phyloP scores from a whole-genome alignment of 2,329 filamentous ascomycete genomes.

The Coniochaeta hoffmannii region DNA sequence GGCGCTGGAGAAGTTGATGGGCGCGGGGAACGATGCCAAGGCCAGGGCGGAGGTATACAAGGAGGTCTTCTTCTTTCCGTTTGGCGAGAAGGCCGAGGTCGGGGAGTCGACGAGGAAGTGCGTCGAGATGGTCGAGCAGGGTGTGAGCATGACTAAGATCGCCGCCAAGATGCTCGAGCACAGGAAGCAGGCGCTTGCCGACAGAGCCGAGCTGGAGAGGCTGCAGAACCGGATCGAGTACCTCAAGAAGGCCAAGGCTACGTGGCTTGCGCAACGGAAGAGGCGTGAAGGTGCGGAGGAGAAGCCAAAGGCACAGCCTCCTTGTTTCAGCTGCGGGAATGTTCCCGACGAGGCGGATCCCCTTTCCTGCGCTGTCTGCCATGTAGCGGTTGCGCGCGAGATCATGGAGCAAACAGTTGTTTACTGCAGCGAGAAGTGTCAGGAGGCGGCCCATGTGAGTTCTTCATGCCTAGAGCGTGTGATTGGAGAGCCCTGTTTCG shows the following conservation, averaged over 20 bases:
- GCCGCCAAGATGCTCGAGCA: conserved; percentile 10
- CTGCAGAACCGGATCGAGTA: neutral
- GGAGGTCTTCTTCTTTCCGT: conserved; percentile 14
- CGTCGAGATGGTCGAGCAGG: conserved; percentile 14
- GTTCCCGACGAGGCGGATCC: neutral
- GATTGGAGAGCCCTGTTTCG: neutral
- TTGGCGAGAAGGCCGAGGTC: conserved; percentile 10
- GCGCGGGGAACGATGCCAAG: conserved; percentile 8
- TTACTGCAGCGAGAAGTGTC: neutral
- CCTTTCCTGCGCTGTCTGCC: neutral
- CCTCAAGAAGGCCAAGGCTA: neutral
- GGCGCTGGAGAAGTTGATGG: conserved; percentile 9
- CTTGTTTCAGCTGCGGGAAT: neutral
- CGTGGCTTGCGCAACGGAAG: neutral
- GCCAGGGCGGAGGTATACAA: conserved; percentile 12
- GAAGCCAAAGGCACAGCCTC: neutral
- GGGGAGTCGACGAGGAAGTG: conserved; percentile 16
- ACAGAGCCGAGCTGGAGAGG: neutral
- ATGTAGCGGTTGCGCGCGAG: neutral
- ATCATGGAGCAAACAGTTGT: neutral
- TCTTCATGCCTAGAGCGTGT: neutral
- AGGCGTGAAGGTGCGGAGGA: neutral
- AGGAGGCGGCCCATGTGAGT: neutral
- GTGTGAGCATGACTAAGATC: conserved; percentile 17
- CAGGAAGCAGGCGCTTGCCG: neutral